phyloP scores from a whole-genome alignment of 257 asterid genomes.

The Nemophila menziesii region DNA sequence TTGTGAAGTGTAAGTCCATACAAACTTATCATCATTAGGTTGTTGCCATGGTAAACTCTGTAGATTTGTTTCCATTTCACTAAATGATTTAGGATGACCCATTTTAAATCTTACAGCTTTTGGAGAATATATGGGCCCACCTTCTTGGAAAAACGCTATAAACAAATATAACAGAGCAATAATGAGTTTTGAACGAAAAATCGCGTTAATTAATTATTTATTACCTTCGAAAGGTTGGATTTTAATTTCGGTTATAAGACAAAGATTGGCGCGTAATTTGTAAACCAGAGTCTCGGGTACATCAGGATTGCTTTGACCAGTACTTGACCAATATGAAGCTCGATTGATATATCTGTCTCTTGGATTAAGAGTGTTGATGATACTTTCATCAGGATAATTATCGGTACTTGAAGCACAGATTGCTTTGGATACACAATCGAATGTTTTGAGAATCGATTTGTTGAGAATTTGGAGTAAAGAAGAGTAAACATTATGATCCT shows the following conservation, averaged over 20 bases:
- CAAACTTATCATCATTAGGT: slow-evolving; percentile 57
- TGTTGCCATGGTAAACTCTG: slow-evolving; percentile 23
- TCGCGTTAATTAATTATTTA: no score
- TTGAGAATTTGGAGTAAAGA: slow-evolving; percentile 45
- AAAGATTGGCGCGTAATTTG: slow-evolving; percentile 18
- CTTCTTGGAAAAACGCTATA: slow-evolving; percentile 61
- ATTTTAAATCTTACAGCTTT: slow-evolving; percentile 50
- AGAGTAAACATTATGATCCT: slow-evolving; percentile 47
- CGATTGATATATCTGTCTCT: slow-evolving; percentile 29
- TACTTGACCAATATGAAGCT: slow-evolving; percentile 82
- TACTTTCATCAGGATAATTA: slow-evolving; percentile 52
- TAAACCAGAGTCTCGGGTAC: slow-evolving; percentile 62
- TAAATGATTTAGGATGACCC: slow-evolving; percentile 44
- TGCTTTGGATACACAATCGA: slow-evolving; percentile 48
- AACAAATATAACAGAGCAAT: background rate
- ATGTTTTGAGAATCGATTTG: slow-evolving; percentile 26
- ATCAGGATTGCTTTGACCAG: slow-evolving; percentile 54
- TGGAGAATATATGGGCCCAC: slow-evolving; percentile 67
- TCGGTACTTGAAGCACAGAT: slow-evolving; percentile 76
- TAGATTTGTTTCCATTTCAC: slow-evolving; percentile 20
- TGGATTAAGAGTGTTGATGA: slow-evolving; percentile 46
- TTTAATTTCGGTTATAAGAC: background rate
- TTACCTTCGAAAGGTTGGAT: no score
- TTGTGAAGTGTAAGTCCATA: slow-evolving; percentile 71
- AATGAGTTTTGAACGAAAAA: no score